A percentile compares a stretch with the other conserved stretches of the same genome.
Conservation (phyloP, 495 filamentous ascomycete genomes). For the Penicillium canescens region DNA sequence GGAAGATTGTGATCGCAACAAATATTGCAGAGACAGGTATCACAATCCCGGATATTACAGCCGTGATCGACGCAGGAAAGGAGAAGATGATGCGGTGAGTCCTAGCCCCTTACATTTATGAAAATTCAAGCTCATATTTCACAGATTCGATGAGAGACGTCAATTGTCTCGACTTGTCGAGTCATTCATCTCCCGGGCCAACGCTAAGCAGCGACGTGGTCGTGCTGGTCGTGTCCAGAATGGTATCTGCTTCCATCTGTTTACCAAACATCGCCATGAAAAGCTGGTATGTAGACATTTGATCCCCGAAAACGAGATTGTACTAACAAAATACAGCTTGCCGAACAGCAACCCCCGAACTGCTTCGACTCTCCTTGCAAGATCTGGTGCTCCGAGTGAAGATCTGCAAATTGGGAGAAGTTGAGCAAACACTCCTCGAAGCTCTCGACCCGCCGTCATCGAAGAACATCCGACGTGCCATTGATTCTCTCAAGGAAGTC, state of each 20-base stretch:
- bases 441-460: slow-evolving; percentile 87
- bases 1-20: slow-evolving; percentile 93
- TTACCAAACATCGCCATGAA: slow-evolving; percentile 86
- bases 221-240: slow-evolving; percentile 95
- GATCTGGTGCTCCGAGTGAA: slow-evolving; percentile 96
- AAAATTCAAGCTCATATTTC: slow-evolving; percentile 10
- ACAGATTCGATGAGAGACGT: slow-evolving; percentile 77
- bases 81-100: slow-evolving; percentile 84
- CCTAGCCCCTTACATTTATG: slow-evolving; percentile 2
- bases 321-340: slow-evolving; percentile 52
- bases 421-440: slow-evolving; percentile 85
- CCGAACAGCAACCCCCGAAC: slow-evolving; percentile 93
- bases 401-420: slow-evolving; percentile 89
- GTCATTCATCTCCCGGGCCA: slow-evolving; percentile 89
- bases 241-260: slow-evolving; percentile 92
- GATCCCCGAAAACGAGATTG: neutral
- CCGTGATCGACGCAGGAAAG: slow-evolving; percentile 91
- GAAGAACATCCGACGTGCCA: slow-evolving; percentile 87
- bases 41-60: slow-evolving; percentile 94
- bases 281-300: slow-evolving; percentile 36
- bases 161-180: slow-evolving; percentile 89
- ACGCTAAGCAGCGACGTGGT: slow-evolving; percentile 91
- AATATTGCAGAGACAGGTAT: slow-evolving; percentile 98
- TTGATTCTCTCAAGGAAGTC: slow-evolving; percentile 91
- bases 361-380: slow-evolving; percentile 89